A percentile compares a stretch with the other conserved stretches of the same genome.
Conservation (phyloP, 2,329 filamentous ascomycete species). For the Zasmidium angulare region DNA sequence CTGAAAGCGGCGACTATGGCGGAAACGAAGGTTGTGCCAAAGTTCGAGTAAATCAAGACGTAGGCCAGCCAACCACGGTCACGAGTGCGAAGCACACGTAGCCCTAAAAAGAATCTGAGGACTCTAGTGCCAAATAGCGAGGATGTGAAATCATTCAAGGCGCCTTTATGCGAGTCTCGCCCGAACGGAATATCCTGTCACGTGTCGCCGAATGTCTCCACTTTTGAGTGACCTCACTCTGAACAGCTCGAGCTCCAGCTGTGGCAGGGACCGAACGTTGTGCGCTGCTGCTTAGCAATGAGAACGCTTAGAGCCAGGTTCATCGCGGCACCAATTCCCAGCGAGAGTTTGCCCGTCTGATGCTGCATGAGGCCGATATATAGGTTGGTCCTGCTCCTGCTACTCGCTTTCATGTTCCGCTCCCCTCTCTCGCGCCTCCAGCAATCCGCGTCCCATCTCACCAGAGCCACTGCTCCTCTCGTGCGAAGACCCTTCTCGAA, state of each 20-base stretch:
- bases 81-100: no score
- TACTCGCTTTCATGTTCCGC: constrained; percentile 29
- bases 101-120: no score
- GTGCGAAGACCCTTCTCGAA: constrained; percentile 13
- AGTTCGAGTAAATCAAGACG: not conserved
- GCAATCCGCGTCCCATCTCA: constrained; percentile 26
- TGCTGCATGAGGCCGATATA: constrained; percentile 17
- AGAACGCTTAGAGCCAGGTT: not conserved
- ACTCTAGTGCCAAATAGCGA: no score
- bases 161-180: no score
- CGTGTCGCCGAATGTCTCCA: no score
- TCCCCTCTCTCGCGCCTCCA: constrained; percentile 28
- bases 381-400: constrained; percentile 16
- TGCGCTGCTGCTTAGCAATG: not conserved
- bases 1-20: not conserved
- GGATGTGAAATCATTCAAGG: no score
- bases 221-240: no score
- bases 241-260: no score
- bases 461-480: constrained; percentile 18
- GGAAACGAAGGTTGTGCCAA: not conserved
- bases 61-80: no score
- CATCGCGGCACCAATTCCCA: not conserved
- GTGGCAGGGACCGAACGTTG: no score
- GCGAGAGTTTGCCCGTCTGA: not conserved
- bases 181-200: no score